phyloP scores from a whole-genome alignment of 225 moss, liverwort and hornwort species.

The Ulota crispa region DNA sequence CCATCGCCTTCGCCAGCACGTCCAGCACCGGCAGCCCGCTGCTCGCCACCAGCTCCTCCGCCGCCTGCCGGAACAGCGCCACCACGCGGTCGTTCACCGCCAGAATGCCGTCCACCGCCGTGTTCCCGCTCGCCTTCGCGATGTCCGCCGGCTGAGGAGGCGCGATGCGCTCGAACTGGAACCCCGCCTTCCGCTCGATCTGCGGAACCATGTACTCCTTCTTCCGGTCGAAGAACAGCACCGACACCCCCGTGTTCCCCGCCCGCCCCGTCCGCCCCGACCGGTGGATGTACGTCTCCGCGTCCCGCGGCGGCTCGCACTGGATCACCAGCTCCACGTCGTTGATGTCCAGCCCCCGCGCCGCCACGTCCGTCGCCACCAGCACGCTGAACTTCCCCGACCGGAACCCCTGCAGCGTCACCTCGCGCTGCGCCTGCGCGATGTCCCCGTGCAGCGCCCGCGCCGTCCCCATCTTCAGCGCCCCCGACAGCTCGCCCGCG shows the following conservation, averaged over 20 bases:
- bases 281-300: slow-evolving; percentile 94
- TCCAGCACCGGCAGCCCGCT: slow-evolving; percentile 58
- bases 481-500: slow-evolving; percentile 36
- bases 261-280: slow-evolving; percentile 97
- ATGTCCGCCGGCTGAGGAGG: slow-evolving; percentile 80
- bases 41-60: slow-evolving; percentile 68
- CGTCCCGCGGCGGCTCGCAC: slow-evolving; percentile 59
- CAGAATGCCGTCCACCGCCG: slow-evolving; percentile 60
- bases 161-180: slow-evolving; percentile 60
- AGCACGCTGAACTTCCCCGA: slow-evolving; percentile 67
- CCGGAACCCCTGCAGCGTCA: slow-evolving; percentile 79
- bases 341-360: slow-evolving; percentile 90
- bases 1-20: slow-evolving; percentile 87
- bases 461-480: slow-evolving; percentile 50
- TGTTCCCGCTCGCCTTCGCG: slow-evolving; percentile 37
- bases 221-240: slow-evolving; percentile 82
- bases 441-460: slow-evolving; percentile 89
- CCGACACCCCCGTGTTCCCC: slow-evolving; percentile 83
- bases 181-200: slow-evolving; percentile 67
- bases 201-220: slow-evolving; percentile 85
- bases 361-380: slow-evolving; percentile 95
- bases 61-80: slow-evolving; percentile 66
- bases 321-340: slow-evolving; percentile 73
- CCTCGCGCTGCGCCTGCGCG: slow-evolving; percentile 71
- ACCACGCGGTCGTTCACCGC: slow-evolving; percentile 64